phyloP scores from a whole-genome alignment of 768 basidiomycete genomes.

The Kockovaella imperatae region DNA sequence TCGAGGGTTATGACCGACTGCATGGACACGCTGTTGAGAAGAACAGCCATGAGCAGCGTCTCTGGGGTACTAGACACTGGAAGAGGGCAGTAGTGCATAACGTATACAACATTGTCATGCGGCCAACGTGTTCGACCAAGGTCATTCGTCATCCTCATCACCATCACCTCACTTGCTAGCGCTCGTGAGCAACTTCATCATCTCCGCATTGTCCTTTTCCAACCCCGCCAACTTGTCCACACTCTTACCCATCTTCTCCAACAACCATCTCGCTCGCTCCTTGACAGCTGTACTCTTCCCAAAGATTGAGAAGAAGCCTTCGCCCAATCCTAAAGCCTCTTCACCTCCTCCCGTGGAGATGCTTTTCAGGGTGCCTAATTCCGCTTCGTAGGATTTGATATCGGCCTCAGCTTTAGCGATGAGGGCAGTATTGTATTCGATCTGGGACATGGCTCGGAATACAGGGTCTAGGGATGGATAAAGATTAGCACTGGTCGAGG shows the following conservation, averaged over 20 bases:
- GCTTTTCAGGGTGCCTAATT: constrained; percentile 60
- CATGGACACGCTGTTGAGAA: too few relatives aligned
- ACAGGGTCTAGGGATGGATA: constrained; percentile 53
- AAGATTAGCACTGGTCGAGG: constrained; percentile 4
- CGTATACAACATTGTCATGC: too few relatives aligned
- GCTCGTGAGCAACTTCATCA: constrained; percentile 30
- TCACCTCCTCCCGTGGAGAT: constrained; percentile 53
- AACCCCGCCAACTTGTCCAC: constrained; percentile 61
- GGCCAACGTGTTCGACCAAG: too few relatives aligned
- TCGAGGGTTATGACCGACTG: too few relatives aligned
- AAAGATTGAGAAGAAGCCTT: constrained; percentile 14
- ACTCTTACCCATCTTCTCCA: constrained; percentile 65
- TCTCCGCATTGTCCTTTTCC: constrained; percentile 59
- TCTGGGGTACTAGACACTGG: too few relatives aligned
- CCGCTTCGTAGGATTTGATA: constrained; percentile 66
- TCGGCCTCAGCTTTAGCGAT: constrained; percentile 53
- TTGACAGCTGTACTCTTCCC: constrained; percentile 47
- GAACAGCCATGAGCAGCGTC: too few relatives aligned
- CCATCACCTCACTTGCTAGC: constrained; percentile 4
- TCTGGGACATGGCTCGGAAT: constrained; percentile 74
- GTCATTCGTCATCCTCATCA: too few relatives aligned
- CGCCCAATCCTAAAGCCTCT: constrained; percentile 48
- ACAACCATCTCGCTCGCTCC: constrained; percentile 59
- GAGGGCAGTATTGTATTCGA: constrained; percentile 59
- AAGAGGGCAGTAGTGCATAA: too few relatives aligned